A percentile compares a stretch with the other conserved stretches of the same genome.
Evolutionary conservation across 805 yeast species (phyloP).

Genomic region (Wickerhamiella sorbophila): DNA sequence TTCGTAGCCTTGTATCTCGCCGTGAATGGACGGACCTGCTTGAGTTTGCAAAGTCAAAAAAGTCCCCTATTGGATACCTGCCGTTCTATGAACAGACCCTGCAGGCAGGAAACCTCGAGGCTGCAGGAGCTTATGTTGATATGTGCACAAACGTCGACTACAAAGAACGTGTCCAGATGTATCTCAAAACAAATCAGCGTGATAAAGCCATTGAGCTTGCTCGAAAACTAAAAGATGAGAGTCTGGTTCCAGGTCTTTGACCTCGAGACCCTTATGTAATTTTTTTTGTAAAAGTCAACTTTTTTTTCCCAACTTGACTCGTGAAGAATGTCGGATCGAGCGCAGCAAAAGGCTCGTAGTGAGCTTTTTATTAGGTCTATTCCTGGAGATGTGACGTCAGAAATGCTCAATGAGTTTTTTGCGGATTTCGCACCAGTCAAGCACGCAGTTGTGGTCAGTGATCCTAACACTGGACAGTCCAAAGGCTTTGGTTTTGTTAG

Average conservation of each 20-base stretch:
- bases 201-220: constrained; percentile 23
- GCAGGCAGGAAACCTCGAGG: constrained; percentile 39
- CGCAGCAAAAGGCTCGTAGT: constrained; percentile 10
- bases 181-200: constrained; percentile 27
- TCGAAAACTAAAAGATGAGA: constrained; percentile 17
- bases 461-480: constrained; percentile 51
- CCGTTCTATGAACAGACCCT: constrained; percentile 45
- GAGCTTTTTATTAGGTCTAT: constrained; percentile 69
- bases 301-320: background rate
- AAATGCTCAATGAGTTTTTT: constrained; percentile 68
- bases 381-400: constrained; percentile 69
- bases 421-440: constrained; percentile 89
- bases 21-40: constrained; percentile 44
- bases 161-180: constrained; percentile 37
- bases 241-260: constrained; percentile 2
- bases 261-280: background rate
- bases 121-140: constrained; percentile 46
- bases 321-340: background rate
- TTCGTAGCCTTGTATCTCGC: constrained; percentile 34
- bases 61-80: constrained; percentile 59
- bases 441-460: constrained; percentile 85
- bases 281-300: background rate
- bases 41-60: constrained; percentile 35
- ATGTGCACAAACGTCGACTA: constrained; percentile 35
- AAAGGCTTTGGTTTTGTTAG: constrained; percentile 95